These are phyloP conservation scores for Calycina marina DNA, from an alignment of 2,329 filamentous ascomycete genomes.

Conservation along the genomic window DNA sequence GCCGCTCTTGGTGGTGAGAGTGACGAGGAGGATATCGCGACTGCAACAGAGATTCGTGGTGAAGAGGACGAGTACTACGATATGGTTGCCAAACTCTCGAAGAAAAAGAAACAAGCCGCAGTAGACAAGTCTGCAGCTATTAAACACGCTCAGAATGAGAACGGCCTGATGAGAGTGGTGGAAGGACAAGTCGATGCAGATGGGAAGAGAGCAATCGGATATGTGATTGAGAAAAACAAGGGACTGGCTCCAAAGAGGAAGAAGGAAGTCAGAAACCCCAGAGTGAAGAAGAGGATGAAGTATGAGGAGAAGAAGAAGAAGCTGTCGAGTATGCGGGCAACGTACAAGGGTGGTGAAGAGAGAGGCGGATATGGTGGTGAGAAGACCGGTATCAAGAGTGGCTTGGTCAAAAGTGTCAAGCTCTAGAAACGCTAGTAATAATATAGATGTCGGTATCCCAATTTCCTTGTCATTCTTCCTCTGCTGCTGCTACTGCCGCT, in stretches of 20 bases:
- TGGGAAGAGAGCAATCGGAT: conserved; percentile 84
- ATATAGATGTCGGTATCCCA: too few species aligned
- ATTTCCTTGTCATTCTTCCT: too few species aligned
- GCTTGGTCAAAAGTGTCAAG: conserved; percentile 85
- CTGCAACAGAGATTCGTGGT: conserved; percentile 23
- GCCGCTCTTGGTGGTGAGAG: conserved; percentile 44
- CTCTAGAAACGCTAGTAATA: conserved; percentile 11
- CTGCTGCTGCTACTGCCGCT: too few species aligned
- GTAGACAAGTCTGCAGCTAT: conserved; percentile 39
- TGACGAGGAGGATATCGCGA: conserved; percentile 25
- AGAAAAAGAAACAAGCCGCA: conserved; percentile 63
- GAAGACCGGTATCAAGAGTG: conserved; percentile 86
- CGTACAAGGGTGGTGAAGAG: conserved; percentile 76
- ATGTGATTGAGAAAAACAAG: conserved; percentile 96
- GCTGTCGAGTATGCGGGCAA: conserved; percentile 67
- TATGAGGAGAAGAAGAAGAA: conserved; percentile 98
- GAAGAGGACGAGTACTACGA: conserved; percentile 74
- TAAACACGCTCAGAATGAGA: conserved; percentile 42
- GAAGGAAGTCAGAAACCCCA: conserved; percentile 88
- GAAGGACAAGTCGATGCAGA: conserved; percentile 61
- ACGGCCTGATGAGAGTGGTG: conserved; percentile 47
- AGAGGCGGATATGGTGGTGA: conserved; percentile 83
- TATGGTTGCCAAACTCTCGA: conserved; percentile 58
- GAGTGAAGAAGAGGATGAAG: conserved; percentile 97
- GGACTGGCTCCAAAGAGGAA: conserved; percentile 76